Evolutionary conservation across 2,329 filamentous ascomycete species (phyloP), one percentile per base, ranked within the genome.

Genomic region (Shiraia bambusicola): DNA sequence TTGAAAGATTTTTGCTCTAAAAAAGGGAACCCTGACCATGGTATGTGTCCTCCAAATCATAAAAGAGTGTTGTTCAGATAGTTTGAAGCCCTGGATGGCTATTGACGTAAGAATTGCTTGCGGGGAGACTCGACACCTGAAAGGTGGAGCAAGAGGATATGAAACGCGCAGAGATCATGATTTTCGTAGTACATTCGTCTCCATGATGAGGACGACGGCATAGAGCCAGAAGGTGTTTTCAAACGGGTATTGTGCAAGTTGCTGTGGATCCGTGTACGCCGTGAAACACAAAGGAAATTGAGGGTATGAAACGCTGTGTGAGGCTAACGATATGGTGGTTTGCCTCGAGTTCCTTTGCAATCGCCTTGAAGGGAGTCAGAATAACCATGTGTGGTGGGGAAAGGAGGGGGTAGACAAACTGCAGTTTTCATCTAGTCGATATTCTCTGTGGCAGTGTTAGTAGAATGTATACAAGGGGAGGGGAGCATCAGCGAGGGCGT

Each of bases 391-490:
- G 17, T 34, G 36, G 11, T 15, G 26, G 19, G 17, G 9, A 11
- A 12, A 28, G 7, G 22, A n/a, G 16, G 22, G 30, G 33, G 37
- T 28, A 24, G 32, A 61, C 64, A 36, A 53, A 76, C 74, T 69
- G 54, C 74, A 76, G 46, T 72, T 69, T 52, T 76, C 74, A 41
- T 73, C 65, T 22, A 76, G 53, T 53, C 73, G 65, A 45, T 75
- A 75, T 59, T 76, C 72, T 64, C 69, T 71, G 35, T n/a, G 19
- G 10, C 7, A 2, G n/a, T 15, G 29, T 63, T 28, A 59, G 50
- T 29, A 34, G 33, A 34, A 28, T 4, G 6, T 17, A 3, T 16
- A 10, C 12, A 8, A 8, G 19, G 19, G 4, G 8, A 8, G 8
- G 14, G n/a, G 11, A 13, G 15, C 15, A 26, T 10, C n/a, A 27